Evolutionary conservation across 495 filamentous ascomycete genomes (phyloP).

Genomic region (Bacidia rubella): DNA sequence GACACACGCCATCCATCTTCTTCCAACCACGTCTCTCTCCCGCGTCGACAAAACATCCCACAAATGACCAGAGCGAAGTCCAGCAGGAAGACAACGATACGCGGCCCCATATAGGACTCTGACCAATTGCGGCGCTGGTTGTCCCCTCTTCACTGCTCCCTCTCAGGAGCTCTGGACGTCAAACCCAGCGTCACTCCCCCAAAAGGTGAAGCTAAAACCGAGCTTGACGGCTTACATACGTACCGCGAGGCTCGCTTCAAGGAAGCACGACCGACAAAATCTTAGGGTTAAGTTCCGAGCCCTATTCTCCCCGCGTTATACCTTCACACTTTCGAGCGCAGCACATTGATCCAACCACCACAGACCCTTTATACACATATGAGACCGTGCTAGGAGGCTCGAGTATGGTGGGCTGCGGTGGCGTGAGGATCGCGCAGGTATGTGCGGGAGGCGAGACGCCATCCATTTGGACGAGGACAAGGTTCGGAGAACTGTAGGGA

Average conservation of each 20-base stretch:
- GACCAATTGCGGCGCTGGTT: slow-evolving; percentile 50
- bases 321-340: slow-evolving; percentile 20
- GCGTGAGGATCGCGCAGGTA: slow-evolving; percentile 16
- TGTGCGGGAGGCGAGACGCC: slow-evolving; percentile 30
- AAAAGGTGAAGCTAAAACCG: slow-evolving; percentile 27
- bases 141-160: slow-evolving; percentile 20
- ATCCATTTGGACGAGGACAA: slow-evolving; percentile 47
- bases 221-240: slow-evolving; percentile 31
- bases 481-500: slow-evolving; percentile 53
- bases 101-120: slow-evolving; percentile 48
- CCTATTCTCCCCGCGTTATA: slow-evolving; percentile 36
- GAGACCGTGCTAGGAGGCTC: slow-evolving; percentile 36
- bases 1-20: slow-evolving; percentile 24
- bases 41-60: slow-evolving; percentile 33
- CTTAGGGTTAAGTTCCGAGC: slow-evolving; percentile 75
- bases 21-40: slow-evolving; percentile 18
- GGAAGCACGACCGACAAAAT: slow-evolving; percentile 35
- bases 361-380: slow-evolving; percentile 19
- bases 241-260: slow-evolving; percentile 32
- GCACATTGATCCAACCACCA: slow-evolving; percentile 14
- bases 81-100: slow-evolving; percentile 49
- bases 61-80: slow-evolving; percentile 43
- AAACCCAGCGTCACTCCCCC: slow-evolving; percentile 24
- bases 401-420: slow-evolving; percentile 17
- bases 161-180: slow-evolving; percentile 30